Evolutionary conservation across 148 eudicot species (phyloP), one percentile per base, ranked within the genome.

Genomic region (Selenicereus undatus): DNA sequence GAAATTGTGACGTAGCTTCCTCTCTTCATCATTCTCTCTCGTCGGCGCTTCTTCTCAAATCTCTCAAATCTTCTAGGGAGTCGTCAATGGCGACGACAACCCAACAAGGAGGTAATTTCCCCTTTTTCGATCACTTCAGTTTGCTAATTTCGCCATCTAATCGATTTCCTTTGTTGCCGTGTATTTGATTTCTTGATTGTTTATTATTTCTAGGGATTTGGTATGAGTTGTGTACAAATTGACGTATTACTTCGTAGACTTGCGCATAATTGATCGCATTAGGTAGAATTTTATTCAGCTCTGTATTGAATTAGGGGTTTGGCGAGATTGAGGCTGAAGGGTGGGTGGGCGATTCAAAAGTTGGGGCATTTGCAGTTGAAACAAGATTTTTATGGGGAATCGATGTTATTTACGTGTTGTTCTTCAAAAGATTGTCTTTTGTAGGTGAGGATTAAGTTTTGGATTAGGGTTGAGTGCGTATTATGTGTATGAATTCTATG

Each of bases 51-150:
- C 26, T 11, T 58, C 60, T 24, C 81, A n/a, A 39, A 39, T 39
- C 43, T 39, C 43, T 39, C 43, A 39, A 39, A 72, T 27, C 52
- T 26, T 42, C 77, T 36, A 22, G 71, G n/a, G 76, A 76, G 84
- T 82, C 84, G 84, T 74, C 54, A 36, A 82, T 82, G 84, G 79
- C 84, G 60, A 82, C 84, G 16, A 8, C 84, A 43, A 71, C 81
- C 62, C 84, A 77, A 45, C 84, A 29, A 71, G 84, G 81, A 71
- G 77, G 80, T 82, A 42, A 10, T 32, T 35, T n/a, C 17, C 36
- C 32, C 30, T 78, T 29, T 1, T 35, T 22, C 73, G 26, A 16
- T 71, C 22, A 16, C 6, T 32, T 16, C 26, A 56, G 24, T 30
- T 24, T 0, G 1, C 69, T 35, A 54, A 74, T 74, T 79, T 6